Evolutionary conservation across 176 grass and related monocot species (phyloP), one percentile per base, ranked within the genome.

Genomic region (Hyparrhenia diplandra): DNA sequence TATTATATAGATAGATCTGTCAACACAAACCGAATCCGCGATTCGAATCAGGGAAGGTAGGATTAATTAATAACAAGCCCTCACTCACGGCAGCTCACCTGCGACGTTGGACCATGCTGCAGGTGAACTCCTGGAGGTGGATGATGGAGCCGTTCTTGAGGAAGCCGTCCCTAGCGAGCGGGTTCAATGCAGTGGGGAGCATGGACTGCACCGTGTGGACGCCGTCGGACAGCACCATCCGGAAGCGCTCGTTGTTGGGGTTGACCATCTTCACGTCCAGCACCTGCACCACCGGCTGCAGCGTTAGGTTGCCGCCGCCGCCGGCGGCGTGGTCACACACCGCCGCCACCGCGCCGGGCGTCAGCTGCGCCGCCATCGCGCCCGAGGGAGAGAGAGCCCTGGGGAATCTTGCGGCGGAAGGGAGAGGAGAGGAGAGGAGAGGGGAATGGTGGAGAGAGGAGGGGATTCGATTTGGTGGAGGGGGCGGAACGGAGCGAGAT

Each of bases 211-310:
- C 84, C 78, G 83, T 82, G 82, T 95, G 73, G 25, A 61, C 64
- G 51, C 92, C 95, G 63, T 98, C 95, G 49, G 95, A 98, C 40
- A 98, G 86, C 51, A 93, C 52, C 82, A 98, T 88, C 35, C 95
- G 88, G 86, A 69, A 98, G 39, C 95, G 91, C 84, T 95, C 39
- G 86, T 74, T 64, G 73, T 86, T 82, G 83, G 25, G 3, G 67
- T 82, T 82, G 73, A 10, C 73, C 77, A 95, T 86, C 51, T 79
- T 85, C 74, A 98, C 72, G 43, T 95, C 90, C 51, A 81, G 52
- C n/a, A 98, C 90, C 90, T 98, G 92, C 67, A 98, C 81, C 82
- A 91, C 86, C 52, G 95, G 90, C 80, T 90, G 54, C 67, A 85
- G 46, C 58, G 78, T 89, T 1, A n/a, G n/a, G n/a, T n/a, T n/a